Evolutionary conservation across 2,329 filamentous ascomycete species (phyloP), one percentile per base, ranked within the genome.

Genomic region (Huntiella omanensis): DNA sequence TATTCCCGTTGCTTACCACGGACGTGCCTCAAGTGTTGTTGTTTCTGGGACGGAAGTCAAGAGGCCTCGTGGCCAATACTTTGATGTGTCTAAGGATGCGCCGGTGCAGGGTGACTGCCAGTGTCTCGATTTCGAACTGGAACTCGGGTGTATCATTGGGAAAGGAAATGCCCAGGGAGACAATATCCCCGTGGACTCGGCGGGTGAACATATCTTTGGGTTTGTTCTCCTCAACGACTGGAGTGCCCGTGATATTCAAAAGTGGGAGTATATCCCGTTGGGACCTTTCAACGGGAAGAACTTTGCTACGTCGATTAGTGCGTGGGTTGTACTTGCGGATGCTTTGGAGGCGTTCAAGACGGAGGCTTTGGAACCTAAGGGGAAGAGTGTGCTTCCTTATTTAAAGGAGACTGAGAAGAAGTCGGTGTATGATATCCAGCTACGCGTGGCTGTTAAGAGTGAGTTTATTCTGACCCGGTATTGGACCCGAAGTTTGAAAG

Each of bases 1-100:
- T 53, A 63, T 86, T 1, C 81, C 80, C 1, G 77, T 85, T 2
- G 80, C 73, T 4, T 85, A 86, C 53, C 80, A 85, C 56, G 78
- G 80, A 1, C 71, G 80, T 47, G 76, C 80, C 4, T 80, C 75
- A 1, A 80, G 75, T 3, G 69, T 84, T 4, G 75, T 83, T 1
- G 64, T 79, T n/a, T 81, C 77, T 0, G 79, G 77, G 7, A 82
- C 80, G 1, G 68, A 71, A 0, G 70, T 85, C 43, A 66, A 69
- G 17, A 66, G 81, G 39, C 81, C 80, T 0, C 70, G 73, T 43
- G 80, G 80, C 1, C 80, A 85, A 57, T 75, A 81, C 48, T 58
- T 81, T 11, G 36, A 32, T 13, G 16, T 33, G 13, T 42, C 35
- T 11, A 44, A 46, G 4, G 40, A 42, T 6, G 8, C 36, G n/a